Conservation (phyloP, 768 basidiomycete species). For the Infundibulicybe gibba region DNA sequence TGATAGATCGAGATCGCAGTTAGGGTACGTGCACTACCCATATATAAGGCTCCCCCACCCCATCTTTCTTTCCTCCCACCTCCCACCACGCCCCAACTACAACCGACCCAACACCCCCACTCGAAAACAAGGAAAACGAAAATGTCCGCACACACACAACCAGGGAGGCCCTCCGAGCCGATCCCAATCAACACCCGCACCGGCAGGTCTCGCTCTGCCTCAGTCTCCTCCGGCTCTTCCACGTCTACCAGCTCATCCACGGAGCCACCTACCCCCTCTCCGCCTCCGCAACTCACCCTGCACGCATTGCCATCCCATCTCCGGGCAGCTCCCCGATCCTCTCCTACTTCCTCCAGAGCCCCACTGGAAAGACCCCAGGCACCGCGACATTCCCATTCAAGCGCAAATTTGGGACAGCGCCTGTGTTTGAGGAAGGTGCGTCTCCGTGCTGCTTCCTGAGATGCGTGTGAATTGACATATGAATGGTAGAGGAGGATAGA, state of each 20-base stretch:
- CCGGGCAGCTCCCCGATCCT: slow-evolving; percentile 69
- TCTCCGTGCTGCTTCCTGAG: too few species aligned
- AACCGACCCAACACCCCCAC: slow-evolving; percentile 12
- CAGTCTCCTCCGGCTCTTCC: slow-evolving; percentile 59
- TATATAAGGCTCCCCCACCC: slow-evolving; percentile 15
- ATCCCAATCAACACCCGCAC: slow-evolving; percentile 53
- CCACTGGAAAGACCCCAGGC: slow-evolving; percentile 47
- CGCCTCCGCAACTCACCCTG: slow-evolving; percentile 27
- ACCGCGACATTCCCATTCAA: slow-evolving; percentile 58
- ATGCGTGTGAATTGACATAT: too few species aligned
- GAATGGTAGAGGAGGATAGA: slow-evolving; percentile 36
- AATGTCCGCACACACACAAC: slow-evolving; percentile 20
- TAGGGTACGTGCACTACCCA: slow-evolving; percentile 7
- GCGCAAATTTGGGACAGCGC: slow-evolving; percentile 49
- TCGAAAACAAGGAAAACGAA: slow-evolving; percentile 8
- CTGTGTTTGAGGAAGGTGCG: slow-evolving; percentile 61
- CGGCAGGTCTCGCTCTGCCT: slow-evolving; percentile 54
- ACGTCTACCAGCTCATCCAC: slow-evolving; percentile 50
- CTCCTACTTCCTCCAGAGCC: slow-evolving; percentile 63
- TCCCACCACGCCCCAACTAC: slow-evolving; percentile 25
- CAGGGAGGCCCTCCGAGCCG: slow-evolving; percentile 52
- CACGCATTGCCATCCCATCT: slow-evolving; percentile 44
- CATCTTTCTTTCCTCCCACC: slow-evolving; percentile 10
- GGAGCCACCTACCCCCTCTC: slow-evolving; percentile 52
- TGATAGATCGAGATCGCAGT: neutral